Evolutionary conservation across 2,329 filamentous ascomycete species (phyloP).

Genomic region (Phialophora macrospora): DNA sequence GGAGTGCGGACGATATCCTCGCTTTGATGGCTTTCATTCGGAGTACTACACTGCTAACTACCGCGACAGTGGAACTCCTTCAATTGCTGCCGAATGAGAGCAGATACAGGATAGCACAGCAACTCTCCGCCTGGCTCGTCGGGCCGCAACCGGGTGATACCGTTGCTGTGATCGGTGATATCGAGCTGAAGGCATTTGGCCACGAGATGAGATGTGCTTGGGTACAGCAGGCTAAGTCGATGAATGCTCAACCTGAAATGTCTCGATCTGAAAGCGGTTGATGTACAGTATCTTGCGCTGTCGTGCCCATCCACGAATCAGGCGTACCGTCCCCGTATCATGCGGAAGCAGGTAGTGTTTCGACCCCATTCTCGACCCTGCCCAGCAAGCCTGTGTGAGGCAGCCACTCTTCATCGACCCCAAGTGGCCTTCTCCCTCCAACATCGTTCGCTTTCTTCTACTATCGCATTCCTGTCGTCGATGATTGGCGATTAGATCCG

Average conservation of each 20-base stretch:
- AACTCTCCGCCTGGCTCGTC: slow-evolving; percentile 3
- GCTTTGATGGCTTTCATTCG: not conserved
- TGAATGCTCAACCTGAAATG: not conserved
- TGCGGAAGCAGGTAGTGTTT: not conserved
- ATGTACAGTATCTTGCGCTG: not conserved
- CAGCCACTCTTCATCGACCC: not conserved
- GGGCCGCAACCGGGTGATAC: not conserved
- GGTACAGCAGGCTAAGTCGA: not conserved
- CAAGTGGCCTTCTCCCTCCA: not conserved
- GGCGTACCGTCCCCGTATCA: not conserved
- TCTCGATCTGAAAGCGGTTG: not conserved
- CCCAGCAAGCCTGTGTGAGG: not conserved
- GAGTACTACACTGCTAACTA: not conserved
- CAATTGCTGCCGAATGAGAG: not conserved
- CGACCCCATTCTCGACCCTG: not conserved
- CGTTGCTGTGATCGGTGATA: not conserved
- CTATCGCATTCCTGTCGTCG: not conserved
- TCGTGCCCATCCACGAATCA: not conserved
- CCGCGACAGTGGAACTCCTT: not conserved
- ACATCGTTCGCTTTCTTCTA: not conserved
- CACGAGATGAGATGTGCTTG: not conserved
- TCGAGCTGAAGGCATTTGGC: not conserved
- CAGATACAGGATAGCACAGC: not conserved
- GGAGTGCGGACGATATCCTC: not conserved
- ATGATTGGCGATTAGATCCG: not conserved